Evolutionary conservation across 345 rosid genomes (phyloP).

Genomic region (Populus tremula): DNA sequence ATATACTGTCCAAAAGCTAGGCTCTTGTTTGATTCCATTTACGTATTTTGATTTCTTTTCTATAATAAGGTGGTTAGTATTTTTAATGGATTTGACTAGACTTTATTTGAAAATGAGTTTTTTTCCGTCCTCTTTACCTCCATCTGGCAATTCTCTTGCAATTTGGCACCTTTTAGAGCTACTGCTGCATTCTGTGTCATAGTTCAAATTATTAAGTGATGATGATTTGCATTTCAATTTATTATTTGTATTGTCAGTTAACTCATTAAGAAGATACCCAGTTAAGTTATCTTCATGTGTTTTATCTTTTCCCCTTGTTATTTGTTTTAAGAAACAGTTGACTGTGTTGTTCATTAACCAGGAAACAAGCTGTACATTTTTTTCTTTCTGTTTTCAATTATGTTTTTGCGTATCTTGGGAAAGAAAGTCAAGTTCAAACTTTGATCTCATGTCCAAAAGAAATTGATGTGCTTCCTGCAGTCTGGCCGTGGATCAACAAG

Average conservation of each 20-base stretch:
- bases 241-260: neutral
- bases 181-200: neutral
- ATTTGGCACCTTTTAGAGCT: neutral
- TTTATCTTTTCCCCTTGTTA: neutral
- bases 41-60: neutral
- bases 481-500: slow-evolving; percentile 35
- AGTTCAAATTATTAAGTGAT: neutral
- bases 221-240: neutral
- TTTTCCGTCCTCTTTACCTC: neutral
- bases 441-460: neutral
- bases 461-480: slow-evolving; percentile 36
- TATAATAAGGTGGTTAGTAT: neutral
- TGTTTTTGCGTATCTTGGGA: neutral
- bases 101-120: neutral
- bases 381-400: neutral
- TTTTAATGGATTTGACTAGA: neutral
- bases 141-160: neutral
- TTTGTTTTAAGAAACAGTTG: no score
- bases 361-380: neutral
- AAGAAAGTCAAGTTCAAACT: neutral
- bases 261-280: neutral
- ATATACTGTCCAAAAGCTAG: neutral
- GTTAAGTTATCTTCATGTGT: neutral
- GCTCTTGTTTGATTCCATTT: neutral
- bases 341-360: neutral